Conservation (phyloP, 2,329 filamentous ascomycete genomes). For the Akanthomyces lecanii region DNA sequence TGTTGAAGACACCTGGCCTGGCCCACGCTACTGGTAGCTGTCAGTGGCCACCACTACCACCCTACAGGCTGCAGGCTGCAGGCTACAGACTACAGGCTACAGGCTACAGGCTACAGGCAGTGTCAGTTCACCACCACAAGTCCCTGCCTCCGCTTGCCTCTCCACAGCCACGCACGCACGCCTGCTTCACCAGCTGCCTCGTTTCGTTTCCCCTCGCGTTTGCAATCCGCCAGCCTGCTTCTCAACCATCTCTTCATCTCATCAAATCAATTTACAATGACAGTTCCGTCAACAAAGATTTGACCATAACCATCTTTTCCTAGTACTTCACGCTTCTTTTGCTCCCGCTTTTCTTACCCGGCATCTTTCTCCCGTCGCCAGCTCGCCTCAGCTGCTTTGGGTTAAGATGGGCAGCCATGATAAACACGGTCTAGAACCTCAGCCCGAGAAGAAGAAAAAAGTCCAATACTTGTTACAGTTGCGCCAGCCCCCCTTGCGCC, state of each 20-base stretch:
- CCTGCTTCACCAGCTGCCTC: neutral
- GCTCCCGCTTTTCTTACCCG: neutral
- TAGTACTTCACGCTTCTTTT: too few species aligned
- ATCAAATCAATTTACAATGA: neutral
- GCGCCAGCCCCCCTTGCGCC: constrained; percentile 8
- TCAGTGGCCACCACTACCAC: too few species aligned
- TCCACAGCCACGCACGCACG: neutral
- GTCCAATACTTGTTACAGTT: constrained; percentile 3
- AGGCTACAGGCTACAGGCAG: too few species aligned
- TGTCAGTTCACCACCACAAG: too few species aligned
- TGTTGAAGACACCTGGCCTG: too few species aligned
- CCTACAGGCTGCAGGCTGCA: too few species aligned
- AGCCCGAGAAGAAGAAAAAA: constrained; percentile 6
- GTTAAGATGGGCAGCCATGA: constrained; percentile 16
- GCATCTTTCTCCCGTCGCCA: neutral
- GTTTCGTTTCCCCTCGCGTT: neutral
- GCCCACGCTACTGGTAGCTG: too few species aligned
- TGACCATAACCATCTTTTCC: neutral
- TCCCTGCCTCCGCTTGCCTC: neutral
- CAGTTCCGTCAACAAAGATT: neutral
- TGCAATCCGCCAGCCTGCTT: neutral
- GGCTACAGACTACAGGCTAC: too few species aligned
- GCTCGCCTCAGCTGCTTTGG: constrained; percentile 9
- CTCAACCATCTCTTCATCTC: neutral
- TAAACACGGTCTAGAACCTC: constrained; percentile 17